These are phyloP conservation scores for Glebionis coronaria DNA, from an alignment of 129 eudicot genomes.

Conservation along the genomic window DNA sequence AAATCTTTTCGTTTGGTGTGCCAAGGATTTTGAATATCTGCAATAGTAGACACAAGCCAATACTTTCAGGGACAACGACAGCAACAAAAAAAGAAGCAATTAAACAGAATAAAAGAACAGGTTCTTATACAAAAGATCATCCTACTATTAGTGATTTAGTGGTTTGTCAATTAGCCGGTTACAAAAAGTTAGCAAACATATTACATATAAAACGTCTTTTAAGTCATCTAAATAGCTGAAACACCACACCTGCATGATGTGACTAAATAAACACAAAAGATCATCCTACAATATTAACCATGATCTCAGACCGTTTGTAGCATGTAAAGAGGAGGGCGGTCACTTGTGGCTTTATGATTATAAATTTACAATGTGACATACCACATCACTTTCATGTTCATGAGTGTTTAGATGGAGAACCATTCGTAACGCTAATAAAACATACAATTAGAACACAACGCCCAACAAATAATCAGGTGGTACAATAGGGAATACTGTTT, in stretches of 20 bases:
- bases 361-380: not conserved
- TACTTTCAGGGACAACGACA: not conserved
- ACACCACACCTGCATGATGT: too few relatives aligned
- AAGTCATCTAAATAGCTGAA: not conserved
- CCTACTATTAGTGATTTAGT: not conserved
- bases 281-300: too few relatives aligned
- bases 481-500: too few relatives aligned
- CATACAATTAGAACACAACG: not conserved
- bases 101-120: not conserved
- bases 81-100: not conserved
- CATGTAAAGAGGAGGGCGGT: not conserved
- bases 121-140: not conserved
- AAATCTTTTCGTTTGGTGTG: slow-evolving; percentile 83
- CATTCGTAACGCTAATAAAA: not conserved
- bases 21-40: slow-evolving; percentile 91
- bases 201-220: not conserved
- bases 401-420: not conserved
- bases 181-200: not conserved
- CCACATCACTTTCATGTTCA: not conserved
- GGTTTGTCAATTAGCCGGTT: not conserved
- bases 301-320: not conserved
- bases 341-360: not conserved
- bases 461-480: not conserved
- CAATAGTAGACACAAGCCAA: not conserved
- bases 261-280: too few relatives aligned